These are phyloP conservation scores for Paracoccidioides lutzii DNA, from an alignment of 2,329 filamentous ascomycete species.

Conservation along the genomic window DNA sequence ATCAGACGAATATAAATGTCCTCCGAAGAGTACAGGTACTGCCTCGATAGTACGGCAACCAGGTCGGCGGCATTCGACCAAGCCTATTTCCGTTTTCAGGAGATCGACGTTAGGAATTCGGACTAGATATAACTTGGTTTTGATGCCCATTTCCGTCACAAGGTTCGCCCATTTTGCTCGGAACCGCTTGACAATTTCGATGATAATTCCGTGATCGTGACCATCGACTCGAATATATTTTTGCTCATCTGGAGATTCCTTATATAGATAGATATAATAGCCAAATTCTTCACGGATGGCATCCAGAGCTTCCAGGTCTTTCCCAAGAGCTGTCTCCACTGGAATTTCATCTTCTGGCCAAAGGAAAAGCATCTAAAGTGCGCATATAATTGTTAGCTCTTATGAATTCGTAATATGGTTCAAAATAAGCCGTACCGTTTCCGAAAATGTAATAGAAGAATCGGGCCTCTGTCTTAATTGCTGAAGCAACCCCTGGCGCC, in stretches of 20 bases:
- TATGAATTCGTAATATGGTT: not conserved
- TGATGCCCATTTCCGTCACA: constrained; percentile 18
- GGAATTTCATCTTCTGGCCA: constrained; percentile 35
- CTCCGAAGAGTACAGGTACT: constrained; percentile 15
- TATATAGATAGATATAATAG: constrained; percentile 30
- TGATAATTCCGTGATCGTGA: constrained; percentile 21
- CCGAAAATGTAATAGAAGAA: constrained; percentile 12
- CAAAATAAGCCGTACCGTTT: constrained; percentile 15
- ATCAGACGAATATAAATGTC: constrained; percentile 9
- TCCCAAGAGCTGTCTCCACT: constrained; percentile 29
- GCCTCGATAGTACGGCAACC: constrained; percentile 7
- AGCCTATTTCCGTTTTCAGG: constrained; percentile 16
- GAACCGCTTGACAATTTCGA: constrained; percentile 22
- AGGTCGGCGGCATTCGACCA: constrained; percentile 12
- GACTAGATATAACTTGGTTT: constrained; percentile 23
- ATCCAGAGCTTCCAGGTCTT: constrained; percentile 33
- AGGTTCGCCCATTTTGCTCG: constrained; percentile 19
- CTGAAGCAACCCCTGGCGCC: constrained; percentile 14
- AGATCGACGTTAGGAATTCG: constrained; percentile 15
- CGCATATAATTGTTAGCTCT: not conserved
- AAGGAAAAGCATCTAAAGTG: constrained; percentile 26
- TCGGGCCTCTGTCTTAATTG: constrained; percentile 18
- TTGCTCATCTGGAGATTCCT: constrained; percentile 13
- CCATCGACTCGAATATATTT: constrained; percentile 22
- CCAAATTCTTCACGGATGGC: constrained; percentile 28